Evolutionary conservation across 2,329 filamentous ascomycete species (phyloP), one percentile per base, ranked within the genome.

Genomic region (Aspergillus carbonarius): DNA sequence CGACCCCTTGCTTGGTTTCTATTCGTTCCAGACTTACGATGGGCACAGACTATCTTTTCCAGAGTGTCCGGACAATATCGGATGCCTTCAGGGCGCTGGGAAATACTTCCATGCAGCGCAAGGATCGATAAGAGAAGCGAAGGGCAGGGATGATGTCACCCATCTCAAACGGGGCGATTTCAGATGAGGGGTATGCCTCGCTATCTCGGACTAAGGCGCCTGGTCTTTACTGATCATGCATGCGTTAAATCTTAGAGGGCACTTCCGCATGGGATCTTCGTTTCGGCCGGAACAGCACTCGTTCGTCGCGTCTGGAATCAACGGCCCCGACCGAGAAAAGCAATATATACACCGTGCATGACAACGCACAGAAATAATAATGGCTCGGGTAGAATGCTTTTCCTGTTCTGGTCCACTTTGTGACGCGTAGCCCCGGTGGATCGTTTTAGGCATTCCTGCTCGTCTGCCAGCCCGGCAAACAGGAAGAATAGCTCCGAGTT

Each of bases 11-110:
- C 35, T 17, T 25, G 27, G 20, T 3, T 30, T 25, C 18, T 35
- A 57, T 57, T 56, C 30, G n/a, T 18, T 15, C 17, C 4, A 54
- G n/a, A 48, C 48, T 47, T 18, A 55, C 40, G 18, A 57, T 27
- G 35, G 25, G 23, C 18, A 46, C 15, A 44, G 48, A 42, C 32
- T 34, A 57, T 37, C 32, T 39, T 4, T 27, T 5, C 20, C 18
- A 20, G 63, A 75, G 74, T 58, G 63, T 74, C 35, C 63, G 58
- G 25, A 66, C 65, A 5, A 68, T 73, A n/a, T 72, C 72, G 10
- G 57, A 63, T 34, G 71, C 70, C 5, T 60, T 75, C 37, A 65
- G 67, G 42, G 59, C 53, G 25, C 56, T 72, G 54, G 66, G 66
- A 7, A 53, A 51, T 35, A 60, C 59, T 46, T 56, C 63, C 27